Evolutionary conservation across 371 early-diverging fungal genomes (phyloP), one percentile per base, ranked within the genome.

Genomic region (Apophysomyces variabilis): DNA sequence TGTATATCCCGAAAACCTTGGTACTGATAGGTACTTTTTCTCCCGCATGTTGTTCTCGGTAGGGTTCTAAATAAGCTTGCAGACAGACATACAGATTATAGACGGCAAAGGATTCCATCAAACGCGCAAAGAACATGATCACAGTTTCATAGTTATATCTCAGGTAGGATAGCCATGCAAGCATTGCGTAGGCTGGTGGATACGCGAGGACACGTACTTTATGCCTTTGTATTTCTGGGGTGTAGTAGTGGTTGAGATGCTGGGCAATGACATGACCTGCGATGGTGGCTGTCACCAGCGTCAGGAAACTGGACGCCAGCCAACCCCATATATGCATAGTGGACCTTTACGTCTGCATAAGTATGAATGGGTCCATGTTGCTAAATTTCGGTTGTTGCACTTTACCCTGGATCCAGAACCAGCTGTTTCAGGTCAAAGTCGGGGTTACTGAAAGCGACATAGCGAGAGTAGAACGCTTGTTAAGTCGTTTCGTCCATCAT

Each of bases 151-250:
- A 70, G 38, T 63, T 59, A 14, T 66, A 66, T 16, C 46, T 41
- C 56, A 65, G 50, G 45, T 66, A 70, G 7, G 66, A 36, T 11
- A 70, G 39, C 66, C 66, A 70, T 7, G 70, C 59, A 12, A 65
- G 50, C 21, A 65, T 16, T 5, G 70, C 46, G 32, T 65, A 70
- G 38, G 62, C 45, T 14, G 66, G 62, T n/a, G 70, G 70, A 11
- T 70, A 70, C 12, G 66, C 57, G 7, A 70, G 44, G 4, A 70
- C 60, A n/a, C 70, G 62, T 11, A 70, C 66, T 59, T 70, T 70
- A 46, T 70, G 70, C 1, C 70, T 62, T 18, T 70, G 70, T 47
- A 62, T 66, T 13, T 37, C 35, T 12, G 70, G 70, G 7, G 60
- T 47, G 8, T 47, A 43, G 57, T 67, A 67, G 46, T 67, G 57